Base-by-base conservation (phyloP, 345 rosid genomes). In the Euclidium syriacum region DNA sequence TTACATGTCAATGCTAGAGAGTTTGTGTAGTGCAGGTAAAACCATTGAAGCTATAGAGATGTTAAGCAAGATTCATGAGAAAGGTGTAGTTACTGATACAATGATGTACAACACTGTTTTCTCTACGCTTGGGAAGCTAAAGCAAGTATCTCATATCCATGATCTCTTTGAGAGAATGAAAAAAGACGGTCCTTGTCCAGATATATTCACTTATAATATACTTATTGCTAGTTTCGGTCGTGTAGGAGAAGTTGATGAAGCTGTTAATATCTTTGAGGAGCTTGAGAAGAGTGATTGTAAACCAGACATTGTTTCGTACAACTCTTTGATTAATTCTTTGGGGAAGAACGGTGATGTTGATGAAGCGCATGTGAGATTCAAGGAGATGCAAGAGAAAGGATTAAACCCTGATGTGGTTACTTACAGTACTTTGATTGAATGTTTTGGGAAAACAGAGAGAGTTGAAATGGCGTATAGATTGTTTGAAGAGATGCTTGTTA, bases 331-430 rank as follows among this genome's bases (percentile, higher is more conserved):
- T 41, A 92, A 92, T 52, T 89, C 88, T 68, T 83, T 92, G 32
- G 98, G 98, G 15, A 92, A 92, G 75, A 89, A 85, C 23, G 97
- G 98, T 65, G 81, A 85, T 74, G 79, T 92, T 16, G 97, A 89
- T 75, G 98, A 81, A 85, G 98, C 97, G 39, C 98, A 92, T 76
- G 83, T 92, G 63, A 82, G 79, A 70, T 89, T 89, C 60, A 77
- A 78, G 76, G 96, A 92, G 84, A 92, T 92, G 96, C 87, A 79
- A 67, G 97, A 85, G 70, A 85, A 67, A 65, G 98, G 94, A 22
- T 72, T 92, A 49, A 73, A 72, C 77, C 95, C 98, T 32, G 97
- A 92, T 62, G 98, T 92, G 14, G 86, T 89, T 6, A 92, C 98
- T 6, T 92, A 92, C 70, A 83, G 96, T 70, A 92, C 96, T 0